Conservation (phyloP, 73 alveolate genomes). For the Paramecium primaurelia region DNA sequence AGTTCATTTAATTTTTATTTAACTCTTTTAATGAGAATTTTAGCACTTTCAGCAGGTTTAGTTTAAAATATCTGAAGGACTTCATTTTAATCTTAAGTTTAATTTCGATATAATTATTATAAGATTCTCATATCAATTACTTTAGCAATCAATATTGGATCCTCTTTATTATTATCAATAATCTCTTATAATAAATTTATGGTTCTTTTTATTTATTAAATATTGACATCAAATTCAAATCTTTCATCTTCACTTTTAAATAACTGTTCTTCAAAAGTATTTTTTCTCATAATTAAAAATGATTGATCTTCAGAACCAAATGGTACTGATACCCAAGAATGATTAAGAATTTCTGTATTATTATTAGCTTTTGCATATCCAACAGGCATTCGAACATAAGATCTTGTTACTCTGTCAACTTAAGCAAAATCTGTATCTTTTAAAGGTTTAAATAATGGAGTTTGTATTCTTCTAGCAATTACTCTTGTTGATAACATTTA, state of each 20-base stretch:
- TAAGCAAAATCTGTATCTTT: conserved; percentile 53
- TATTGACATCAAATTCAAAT: conserved; percentile 66
- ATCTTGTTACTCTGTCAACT: conserved; percentile 47
- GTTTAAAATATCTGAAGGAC: conserved; percentile 51
- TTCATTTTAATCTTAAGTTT: conserved; percentile 54
- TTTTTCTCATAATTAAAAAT: conserved; percentile 64
- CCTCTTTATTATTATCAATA: not conserved
- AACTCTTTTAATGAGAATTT: conserved; percentile 54
- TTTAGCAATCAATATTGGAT: not conserved
- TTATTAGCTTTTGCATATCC: conserved; percentile 47
- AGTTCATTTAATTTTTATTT: conserved; percentile 56
- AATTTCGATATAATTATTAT: conserved; percentile 30
- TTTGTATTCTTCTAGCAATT: conserved; percentile 21
- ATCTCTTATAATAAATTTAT: conserved; percentile 46
- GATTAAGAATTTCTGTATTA: conserved; percentile 22
- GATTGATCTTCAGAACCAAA: conserved; percentile 68
- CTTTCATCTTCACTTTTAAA: conserved; percentile 75
- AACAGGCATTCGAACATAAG: conserved; percentile 59
- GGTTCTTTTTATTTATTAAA: conserved; percentile 47
- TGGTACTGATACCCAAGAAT: conserved; percentile 51
- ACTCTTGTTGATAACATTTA: conserved; percentile 29
- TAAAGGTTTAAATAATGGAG: conserved; percentile 56
- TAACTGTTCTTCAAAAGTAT: conserved; percentile 62
- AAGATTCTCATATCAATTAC: conserved; percentile 58
- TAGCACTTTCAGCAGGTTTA: conserved; percentile 57